These are phyloP conservation scores for Pestalotiopsis sp. DNA, from an alignment of 2,329 filamentous ascomycete genomes.

Conservation along the genomic window DNA sequence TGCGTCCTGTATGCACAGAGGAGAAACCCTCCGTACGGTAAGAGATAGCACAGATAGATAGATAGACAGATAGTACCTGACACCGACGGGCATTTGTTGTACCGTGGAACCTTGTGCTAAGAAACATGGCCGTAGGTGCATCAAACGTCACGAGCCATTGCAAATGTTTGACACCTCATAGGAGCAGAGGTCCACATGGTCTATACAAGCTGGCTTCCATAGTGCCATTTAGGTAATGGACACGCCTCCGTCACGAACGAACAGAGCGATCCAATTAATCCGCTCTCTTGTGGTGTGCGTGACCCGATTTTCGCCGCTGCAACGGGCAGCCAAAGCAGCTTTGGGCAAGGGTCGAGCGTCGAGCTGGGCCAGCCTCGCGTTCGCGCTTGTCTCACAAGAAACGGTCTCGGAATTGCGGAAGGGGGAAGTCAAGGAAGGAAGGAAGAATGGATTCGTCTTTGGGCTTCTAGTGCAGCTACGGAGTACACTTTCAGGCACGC, in stretches of 20 bases:
- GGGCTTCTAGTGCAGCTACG: background rate
- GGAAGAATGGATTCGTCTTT: background rate
- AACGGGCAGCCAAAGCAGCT: background rate
- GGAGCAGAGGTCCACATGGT: conserved; percentile 13
- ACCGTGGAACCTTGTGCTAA: background rate
- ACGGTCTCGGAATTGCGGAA: conserved; percentile 14
- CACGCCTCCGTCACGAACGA: background rate
- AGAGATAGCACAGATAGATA: background rate
- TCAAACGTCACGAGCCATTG: background rate
- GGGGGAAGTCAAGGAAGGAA: background rate
- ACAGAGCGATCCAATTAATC: background rate
- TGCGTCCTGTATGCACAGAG: background rate
- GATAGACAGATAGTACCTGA: background rate
- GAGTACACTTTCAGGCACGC: background rate
- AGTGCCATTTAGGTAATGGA: background rate
- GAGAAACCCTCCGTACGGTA: background rate
- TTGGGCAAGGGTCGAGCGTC: background rate
- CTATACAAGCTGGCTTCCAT: background rate
- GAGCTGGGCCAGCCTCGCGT: background rate
- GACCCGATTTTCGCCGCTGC: conserved; percentile 14
- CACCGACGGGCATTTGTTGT: background rate
- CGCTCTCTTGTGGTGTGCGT: conserved; percentile 1
- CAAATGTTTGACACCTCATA: conserved; percentile 13
- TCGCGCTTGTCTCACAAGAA: conserved; percentile 1
- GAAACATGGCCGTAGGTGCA: too few relatives aligned